A percentile compares a stretch with the other conserved stretches of the same genome.
Evolutionary conservation across 2,329 filamentous ascomycete genomes (phyloP).

Genomic region (Talaromyces albobiverticillius): DNA sequence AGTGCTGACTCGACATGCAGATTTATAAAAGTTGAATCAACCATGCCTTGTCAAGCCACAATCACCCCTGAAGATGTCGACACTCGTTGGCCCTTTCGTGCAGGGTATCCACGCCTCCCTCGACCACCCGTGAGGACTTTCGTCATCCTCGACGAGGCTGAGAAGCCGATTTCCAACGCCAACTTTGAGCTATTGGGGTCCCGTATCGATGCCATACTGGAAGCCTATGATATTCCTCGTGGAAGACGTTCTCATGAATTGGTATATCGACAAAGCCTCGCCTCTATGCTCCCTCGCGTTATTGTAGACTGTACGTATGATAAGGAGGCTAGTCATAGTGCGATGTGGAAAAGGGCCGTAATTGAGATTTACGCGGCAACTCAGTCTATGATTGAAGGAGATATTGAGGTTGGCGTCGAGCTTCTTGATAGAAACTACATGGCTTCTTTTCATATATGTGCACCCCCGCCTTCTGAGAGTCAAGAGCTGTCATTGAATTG

Average conservation of each 20-base stretch:
- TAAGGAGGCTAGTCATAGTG: neutral
- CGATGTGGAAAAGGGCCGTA: slow-evolving; percentile 1
- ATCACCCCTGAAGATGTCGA: slow-evolving; percentile 8
- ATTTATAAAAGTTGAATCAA: neutral
- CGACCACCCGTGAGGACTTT: neutral
- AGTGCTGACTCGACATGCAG: neutral
- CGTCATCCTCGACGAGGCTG: neutral
- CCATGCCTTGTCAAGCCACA: neutral
- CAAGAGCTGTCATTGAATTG: neutral
- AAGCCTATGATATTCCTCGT: neutral
- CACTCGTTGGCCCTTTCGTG: slow-evolving; percentile 8
- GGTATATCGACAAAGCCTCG: neutral
- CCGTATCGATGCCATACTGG: neutral
- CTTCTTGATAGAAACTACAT: neutral
- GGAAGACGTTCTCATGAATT: neutral
- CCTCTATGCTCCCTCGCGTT: neutral
- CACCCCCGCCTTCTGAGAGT: neutral
- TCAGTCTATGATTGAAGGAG: neutral
- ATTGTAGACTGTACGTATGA: slow-evolving; percentile 1
- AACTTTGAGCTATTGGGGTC: neutral
- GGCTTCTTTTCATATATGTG: neutral
- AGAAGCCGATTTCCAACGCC: neutral
- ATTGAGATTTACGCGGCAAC: slow-evolving; percentile 1
- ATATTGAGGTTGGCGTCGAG: neutral
- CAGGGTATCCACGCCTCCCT: slow-evolving; percentile 11